Percentiles rank a stretch among this genome's conserved stretches.
These are phyloP conservation scores for Canariomyces notabilis DNA, from an alignment of 2,329 filamentous ascomycete species.

Conservation along the genomic window DNA sequence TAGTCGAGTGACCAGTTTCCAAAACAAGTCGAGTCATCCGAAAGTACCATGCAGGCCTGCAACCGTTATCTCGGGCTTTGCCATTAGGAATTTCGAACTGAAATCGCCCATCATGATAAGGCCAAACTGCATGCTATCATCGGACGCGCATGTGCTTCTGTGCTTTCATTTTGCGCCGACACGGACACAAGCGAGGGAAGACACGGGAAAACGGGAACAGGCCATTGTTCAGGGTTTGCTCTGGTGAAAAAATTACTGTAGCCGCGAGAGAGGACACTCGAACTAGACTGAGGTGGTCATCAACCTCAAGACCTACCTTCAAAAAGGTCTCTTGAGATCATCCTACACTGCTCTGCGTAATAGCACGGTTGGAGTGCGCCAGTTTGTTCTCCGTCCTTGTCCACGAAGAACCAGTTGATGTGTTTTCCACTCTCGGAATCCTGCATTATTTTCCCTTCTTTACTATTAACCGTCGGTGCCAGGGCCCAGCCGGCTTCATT, in stretches of 20 bases:
- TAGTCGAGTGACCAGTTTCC: neutral
- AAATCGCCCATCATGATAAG: conserved; percentile 33
- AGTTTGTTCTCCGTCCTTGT: too few relatives aligned
- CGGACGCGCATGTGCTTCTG: conserved; percentile 16
- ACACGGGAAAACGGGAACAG: neutral
- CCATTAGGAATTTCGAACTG: conserved; percentile 35
- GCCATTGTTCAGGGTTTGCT: neutral
- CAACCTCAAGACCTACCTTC: too few relatives aligned
- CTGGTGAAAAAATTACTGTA: too few relatives aligned
- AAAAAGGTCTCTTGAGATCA: too few relatives aligned
- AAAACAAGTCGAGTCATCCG: too few relatives aligned
- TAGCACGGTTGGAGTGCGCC: too few relatives aligned
- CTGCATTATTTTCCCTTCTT: neutral
- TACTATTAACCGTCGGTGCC: neutral
- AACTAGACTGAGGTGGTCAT: too few relatives aligned
- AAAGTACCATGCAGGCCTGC: conserved; percentile 18
- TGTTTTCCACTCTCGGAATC: neutral
- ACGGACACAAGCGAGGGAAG: neutral
- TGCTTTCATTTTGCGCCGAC: conserved; percentile 11
- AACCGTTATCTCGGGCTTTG: conserved; percentile 28
- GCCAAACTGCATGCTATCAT: conserved; percentile 23
- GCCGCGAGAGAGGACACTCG: too few relatives aligned
- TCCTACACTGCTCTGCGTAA: too few relatives aligned
- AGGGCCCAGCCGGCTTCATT: neutral
- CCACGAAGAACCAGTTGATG: too few relatives aligned